phyloP scores from a whole-genome alignment of 202 grass and related monocot species.

The Elaeis oleifera region DNA sequence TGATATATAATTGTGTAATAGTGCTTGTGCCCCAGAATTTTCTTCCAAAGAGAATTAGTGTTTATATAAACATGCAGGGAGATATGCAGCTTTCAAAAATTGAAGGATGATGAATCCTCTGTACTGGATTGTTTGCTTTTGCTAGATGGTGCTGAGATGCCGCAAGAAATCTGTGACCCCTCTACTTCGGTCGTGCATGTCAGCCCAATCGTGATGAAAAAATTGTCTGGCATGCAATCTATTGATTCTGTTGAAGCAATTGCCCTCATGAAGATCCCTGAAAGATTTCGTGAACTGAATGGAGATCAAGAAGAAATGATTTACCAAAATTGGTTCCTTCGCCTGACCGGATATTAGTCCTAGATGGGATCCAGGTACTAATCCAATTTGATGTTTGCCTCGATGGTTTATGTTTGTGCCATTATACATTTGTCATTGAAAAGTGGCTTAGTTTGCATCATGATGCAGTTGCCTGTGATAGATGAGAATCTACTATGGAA shows the following conservation, averaged over 20 bases:
- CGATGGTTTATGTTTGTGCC: no score
- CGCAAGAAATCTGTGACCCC: slow-evolving; percentile 29
- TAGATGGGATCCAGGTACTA: slow-evolving; percentile 88
- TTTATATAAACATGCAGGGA: slow-evolving; percentile 38
- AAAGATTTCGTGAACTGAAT: slow-evolving; percentile 38
- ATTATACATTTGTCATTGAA: no score
- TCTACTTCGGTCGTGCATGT: slow-evolving; percentile 41
- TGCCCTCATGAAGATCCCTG: slow-evolving; percentile 81
- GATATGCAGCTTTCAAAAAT: slow-evolving; percentile 40
- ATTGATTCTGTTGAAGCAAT: slow-evolving; percentile 68
- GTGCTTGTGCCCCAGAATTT: no score
- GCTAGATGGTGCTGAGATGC: slow-evolving; percentile 40
- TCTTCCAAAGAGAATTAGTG: neutral
- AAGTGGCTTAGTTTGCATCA: no score
- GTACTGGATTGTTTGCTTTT: slow-evolving; percentile 50
- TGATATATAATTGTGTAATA: no score
- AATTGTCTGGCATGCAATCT: slow-evolving; percentile 77
- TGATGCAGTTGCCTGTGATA: no score
- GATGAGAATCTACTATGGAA: no score
- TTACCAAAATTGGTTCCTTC: slow-evolving; percentile 33
- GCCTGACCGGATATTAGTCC: slow-evolving; percentile 64
- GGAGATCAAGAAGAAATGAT: slow-evolving; percentile 17
- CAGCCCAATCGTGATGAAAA: slow-evolving; percentile 68
- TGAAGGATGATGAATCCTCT: slow-evolving; percentile 15
- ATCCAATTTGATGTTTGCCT: neutral